Percentiles rank a stretch among this genome's conserved stretches.
Conservation (phyloP, 31 red algal genomes). For the Endocladia muricata region DNA sequence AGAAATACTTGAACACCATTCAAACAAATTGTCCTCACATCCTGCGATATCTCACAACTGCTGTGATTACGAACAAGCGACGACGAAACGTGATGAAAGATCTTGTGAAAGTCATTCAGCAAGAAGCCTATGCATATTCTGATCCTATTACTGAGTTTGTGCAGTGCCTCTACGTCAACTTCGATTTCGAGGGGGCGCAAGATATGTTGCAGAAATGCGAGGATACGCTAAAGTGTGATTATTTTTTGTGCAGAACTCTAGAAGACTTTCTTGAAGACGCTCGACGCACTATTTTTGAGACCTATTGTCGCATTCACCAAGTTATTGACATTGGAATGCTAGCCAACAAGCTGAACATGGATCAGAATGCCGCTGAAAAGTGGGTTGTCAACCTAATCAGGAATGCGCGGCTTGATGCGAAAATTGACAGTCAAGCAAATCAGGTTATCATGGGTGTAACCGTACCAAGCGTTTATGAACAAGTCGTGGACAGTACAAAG, state of each 20-base stretch:
- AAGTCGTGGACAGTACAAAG: slow-evolving; percentile 88
- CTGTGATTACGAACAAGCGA: slow-evolving; percentile 73
- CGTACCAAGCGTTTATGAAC: slow-evolving; percentile 87
- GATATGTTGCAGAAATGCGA: slow-evolving; percentile 90
- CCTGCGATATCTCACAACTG: slow-evolving; percentile 84
- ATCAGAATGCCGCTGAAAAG: slow-evolving; percentile 76
- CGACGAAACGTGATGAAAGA: slow-evolving; percentile 80
- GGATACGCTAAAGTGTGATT: slow-evolving; percentile 77
- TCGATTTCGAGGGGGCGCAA: slow-evolving; percentile 92
- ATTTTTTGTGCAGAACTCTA: slow-evolving; percentile 67
- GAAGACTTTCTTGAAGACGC: slow-evolving; percentile 93
- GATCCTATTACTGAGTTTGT: slow-evolving; percentile 96
- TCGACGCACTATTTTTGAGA: slow-evolving; percentile 89
- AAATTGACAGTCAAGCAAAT: slow-evolving; percentile 86
- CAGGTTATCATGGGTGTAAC: slow-evolving; percentile 85
- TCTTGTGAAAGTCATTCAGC: slow-evolving; percentile 83
- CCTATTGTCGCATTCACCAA: slow-evolving; percentile 90
- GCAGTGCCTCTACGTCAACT: slow-evolving; percentile 86
- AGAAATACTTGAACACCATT: slow-evolving; percentile 94
- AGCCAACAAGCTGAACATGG: slow-evolving; percentile 92
- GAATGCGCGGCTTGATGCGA: slow-evolving; percentile 84
- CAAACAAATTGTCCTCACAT: slow-evolving; percentile 98
- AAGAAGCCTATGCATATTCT: slow-evolving; percentile 72
- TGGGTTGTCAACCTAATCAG: slow-evolving; percentile 95
- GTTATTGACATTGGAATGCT: slow-evolving; percentile 93